A percentile compares a stretch with the other conserved stretches of the same genome.
phyloP scores from a whole-genome alignment of 495 filamentous ascomycete species.

The Halenospora varia region DNA sequence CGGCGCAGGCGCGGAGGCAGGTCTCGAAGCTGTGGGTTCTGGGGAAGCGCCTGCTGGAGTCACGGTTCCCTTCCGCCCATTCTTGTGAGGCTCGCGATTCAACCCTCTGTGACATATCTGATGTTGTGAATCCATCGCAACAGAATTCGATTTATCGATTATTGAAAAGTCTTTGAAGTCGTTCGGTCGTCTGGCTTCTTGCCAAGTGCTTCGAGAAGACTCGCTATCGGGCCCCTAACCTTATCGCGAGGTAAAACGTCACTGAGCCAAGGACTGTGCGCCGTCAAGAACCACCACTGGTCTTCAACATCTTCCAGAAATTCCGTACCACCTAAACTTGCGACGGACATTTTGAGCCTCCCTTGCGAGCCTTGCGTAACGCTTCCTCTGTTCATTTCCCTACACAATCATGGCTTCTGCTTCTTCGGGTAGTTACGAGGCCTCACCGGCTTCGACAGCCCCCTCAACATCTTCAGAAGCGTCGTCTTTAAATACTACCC shows the following conservation, averaged over 20 bases:
- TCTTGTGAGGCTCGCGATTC: no score
- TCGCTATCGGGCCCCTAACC: background rate
- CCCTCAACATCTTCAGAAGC: constrained; percentile 16
- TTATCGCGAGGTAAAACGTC: background rate
- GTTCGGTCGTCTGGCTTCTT: no score
- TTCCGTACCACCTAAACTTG: background rate
- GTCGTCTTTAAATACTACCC: background rate
- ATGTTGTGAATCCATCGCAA: no score
- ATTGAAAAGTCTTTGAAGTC: no score
- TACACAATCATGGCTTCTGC: background rate
- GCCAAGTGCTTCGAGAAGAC: background rate
- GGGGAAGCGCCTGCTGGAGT: no score
- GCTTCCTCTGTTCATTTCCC: background rate
- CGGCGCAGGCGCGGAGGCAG: no score
- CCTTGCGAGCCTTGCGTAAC: background rate
- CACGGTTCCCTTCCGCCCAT: no score
- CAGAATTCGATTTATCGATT: no score
- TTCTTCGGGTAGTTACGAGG: background rate
- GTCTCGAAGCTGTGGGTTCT: no score
- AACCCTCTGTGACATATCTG: no score
- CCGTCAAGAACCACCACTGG: no score
- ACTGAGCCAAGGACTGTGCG: background rate
- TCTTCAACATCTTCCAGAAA: no score
- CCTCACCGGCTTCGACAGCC: constrained; percentile 4
- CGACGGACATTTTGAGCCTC: background rate